These are phyloP conservation scores for Chlorella ohadii DNA, from an alignment of 139 green algal genomes.

Conservation along the genomic window DNA sequence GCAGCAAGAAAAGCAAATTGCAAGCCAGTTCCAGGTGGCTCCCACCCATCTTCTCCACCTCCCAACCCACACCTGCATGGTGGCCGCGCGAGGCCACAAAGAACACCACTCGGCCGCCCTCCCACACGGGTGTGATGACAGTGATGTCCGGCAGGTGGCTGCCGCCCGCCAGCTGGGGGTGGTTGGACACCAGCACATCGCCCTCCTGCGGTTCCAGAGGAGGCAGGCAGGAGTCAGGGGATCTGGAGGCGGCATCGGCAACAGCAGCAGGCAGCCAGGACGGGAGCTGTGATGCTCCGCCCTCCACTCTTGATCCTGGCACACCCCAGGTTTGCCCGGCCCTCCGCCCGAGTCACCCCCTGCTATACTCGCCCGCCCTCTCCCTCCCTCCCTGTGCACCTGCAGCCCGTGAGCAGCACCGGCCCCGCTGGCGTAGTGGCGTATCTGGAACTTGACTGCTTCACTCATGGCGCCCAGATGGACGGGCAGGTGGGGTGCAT, in stretches of 20 bases:
- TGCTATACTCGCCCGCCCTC: no score
- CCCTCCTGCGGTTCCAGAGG: slow-evolving; percentile 57
- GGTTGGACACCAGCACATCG: slow-evolving; percentile 95
- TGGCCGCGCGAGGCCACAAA: slow-evolving; percentile 93
- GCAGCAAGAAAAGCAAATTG: no score
- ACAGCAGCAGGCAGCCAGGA: no score
- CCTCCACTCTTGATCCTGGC: no score
- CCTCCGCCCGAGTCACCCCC: no score
- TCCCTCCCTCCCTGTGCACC: no score
- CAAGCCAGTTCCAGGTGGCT: no score
- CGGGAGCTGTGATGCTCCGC: no score
- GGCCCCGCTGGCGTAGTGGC: slow-evolving; percentile 51
- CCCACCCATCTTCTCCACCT: no score
- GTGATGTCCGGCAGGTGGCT: slow-evolving; percentile 99
- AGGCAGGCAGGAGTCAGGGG: no score
- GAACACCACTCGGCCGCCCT: slow-evolving; percentile 84
- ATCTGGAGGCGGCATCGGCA: no score
- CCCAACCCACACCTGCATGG: slow-evolving; percentile 51
- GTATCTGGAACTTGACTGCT: slow-evolving; percentile 91
- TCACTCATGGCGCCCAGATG: slow-evolving; percentile 97
- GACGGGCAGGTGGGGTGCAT: slow-evolving; percentile 97
- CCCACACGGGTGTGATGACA: slow-evolving; percentile 96
- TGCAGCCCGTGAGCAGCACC: slow-evolving; percentile 41
- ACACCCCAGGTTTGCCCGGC: no score
- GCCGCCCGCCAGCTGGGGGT: slow-evolving; percentile 92